Evolutionary conservation across 2,329 filamentous ascomycete genomes (phyloP).

Genomic region (Fusarium oligoseptatum): DNA sequence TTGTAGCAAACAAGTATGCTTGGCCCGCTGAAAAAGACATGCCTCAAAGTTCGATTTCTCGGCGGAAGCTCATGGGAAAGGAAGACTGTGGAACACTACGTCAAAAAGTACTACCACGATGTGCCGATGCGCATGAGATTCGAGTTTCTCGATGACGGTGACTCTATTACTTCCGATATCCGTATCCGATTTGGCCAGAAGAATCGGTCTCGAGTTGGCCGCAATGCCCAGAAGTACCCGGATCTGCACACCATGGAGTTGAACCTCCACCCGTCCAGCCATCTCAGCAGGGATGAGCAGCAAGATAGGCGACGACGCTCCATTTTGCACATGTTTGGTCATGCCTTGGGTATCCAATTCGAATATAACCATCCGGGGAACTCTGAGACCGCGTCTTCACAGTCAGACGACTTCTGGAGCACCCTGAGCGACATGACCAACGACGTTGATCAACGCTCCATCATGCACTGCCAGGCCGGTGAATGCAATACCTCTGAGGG

Average conservation of each 20-base stretch:
- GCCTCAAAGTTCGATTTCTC: neutral
- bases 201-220: neutral
- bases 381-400: neutral
- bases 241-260: neutral
- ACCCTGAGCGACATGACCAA: neutral
- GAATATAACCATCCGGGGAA: neutral
- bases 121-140: neutral
- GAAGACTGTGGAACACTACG: neutral
- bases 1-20: neutral
- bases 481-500: neutral
- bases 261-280: neutral
- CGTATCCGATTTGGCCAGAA: neutral
- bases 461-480: neutral
- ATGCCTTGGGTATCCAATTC: neutral
- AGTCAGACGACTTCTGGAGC: neutral
- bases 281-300: neutral
- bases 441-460: neutral
- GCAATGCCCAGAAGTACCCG: neutral
- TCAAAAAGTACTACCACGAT: neutral
- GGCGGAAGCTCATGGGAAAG: neutral
- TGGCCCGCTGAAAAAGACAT: neutral
- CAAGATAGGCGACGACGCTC: neutral
- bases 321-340: neutral
- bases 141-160: neutral
- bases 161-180: neutral